Evolutionary conservation across 164 flowering plant genomes (phyloP).

Genomic region (Nymphaea thermarum): DNA sequence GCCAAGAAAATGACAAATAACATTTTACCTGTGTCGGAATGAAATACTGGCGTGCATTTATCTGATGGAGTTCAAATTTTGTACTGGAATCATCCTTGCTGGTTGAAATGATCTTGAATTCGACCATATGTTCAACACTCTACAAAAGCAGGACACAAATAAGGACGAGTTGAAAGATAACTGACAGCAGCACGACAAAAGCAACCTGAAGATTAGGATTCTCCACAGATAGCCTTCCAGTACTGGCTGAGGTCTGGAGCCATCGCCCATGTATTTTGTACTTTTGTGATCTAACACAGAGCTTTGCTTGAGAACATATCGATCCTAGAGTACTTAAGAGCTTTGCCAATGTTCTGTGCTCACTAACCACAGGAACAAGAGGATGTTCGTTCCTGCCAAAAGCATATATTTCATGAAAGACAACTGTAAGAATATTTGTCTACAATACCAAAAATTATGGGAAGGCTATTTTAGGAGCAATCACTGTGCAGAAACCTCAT

Average conservation of each 20-base stretch:
- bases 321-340: conserved; percentile 89
- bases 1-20: background rate
- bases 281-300: conserved; percentile 54
- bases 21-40: conserved; percentile 67
- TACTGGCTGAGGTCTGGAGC: conserved; percentile 97
- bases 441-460: no score
- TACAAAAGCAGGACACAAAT: conserved; percentile 12
- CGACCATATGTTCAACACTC: conserved; percentile 88
- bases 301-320: conserved; percentile 68
- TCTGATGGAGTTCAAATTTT: conserved; percentile 22
- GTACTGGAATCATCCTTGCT: conserved; percentile 13
- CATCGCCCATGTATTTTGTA: conserved; percentile 86
- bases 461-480: no score
- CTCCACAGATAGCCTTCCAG: conserved; percentile 96
- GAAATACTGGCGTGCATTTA: conserved; percentile 86
- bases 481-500: no score
- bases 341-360: conserved; percentile 84
- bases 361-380: conserved; percentile 70
- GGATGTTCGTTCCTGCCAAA: conserved; percentile 83
- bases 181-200: background rate
- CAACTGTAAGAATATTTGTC: no score
- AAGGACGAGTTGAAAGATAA: background rate
- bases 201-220: conserved; percentile 98
- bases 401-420: background rate
- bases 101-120: conserved; percentile 32